phyloP scores from a whole-genome alignment of 495 filamentous ascomycete species.

The Aspergillus leporis region DNA sequence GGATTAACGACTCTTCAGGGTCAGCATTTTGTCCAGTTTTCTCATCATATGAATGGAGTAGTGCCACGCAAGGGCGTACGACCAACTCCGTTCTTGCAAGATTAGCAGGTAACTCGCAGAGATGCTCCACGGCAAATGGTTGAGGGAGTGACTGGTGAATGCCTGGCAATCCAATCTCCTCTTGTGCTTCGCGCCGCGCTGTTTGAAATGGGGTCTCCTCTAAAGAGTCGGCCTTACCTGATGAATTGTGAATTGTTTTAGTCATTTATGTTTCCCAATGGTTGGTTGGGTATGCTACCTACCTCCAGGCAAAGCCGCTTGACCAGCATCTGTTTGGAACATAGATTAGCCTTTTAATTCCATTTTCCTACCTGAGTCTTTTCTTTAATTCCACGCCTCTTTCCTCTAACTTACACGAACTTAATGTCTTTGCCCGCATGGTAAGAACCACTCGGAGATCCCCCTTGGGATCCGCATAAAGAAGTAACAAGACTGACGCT shows the following conservation, averaged over 20 bases:
- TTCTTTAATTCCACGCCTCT: background rate
- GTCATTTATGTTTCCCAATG: background rate
- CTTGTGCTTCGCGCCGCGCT: conserved; percentile 81
- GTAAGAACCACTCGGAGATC: conserved; percentile 83
- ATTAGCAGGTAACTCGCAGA: conserved; percentile 78
- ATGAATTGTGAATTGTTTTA: background rate
- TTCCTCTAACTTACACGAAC: conserved; percentile 47
- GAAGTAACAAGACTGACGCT: conserved; percentile 80
- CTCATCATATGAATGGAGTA: conserved; percentile 63
- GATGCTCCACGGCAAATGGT: conserved; percentile 78
- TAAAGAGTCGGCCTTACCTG: conserved; percentile 51
- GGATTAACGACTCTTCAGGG: conserved; percentile 72
- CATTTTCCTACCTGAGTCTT: background rate
- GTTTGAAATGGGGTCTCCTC: conserved; percentile 65
- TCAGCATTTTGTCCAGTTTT: conserved; percentile 37
- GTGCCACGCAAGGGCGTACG: conserved; percentile 83
- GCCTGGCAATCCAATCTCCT: conserved; percentile 85
- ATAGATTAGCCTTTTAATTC: background rate
- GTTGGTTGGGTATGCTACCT: conserved; percentile 36
- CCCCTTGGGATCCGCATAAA: conserved; percentile 77
- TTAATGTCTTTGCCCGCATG: conserved; percentile 74
- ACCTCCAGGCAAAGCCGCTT: conserved; percentile 87
- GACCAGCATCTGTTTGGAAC: conserved; percentile 55
- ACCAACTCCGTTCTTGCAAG: conserved; percentile 79
- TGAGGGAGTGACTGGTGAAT: conserved; percentile 60